Evolutionary conservation across 768 basidiomycete genomes (phyloP).

Genomic region (Kwoniella bestiolae): DNA sequence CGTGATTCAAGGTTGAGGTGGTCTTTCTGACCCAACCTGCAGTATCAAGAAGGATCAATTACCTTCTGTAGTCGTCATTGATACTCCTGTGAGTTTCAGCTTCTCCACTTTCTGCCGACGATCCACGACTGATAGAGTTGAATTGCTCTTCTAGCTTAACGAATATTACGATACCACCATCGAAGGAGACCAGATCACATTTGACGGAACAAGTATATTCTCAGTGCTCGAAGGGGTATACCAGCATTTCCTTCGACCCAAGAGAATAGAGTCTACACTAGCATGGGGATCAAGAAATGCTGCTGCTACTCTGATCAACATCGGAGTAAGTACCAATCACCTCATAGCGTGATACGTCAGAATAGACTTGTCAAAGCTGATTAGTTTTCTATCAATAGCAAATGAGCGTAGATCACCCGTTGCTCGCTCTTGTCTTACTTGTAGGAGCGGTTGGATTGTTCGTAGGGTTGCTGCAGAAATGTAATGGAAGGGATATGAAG

Average conservation of each 20-base stretch:
- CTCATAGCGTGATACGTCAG: not conserved
- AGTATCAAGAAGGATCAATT: slow-evolving; percentile 54
- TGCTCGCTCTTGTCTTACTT: slow-evolving; percentile 38
- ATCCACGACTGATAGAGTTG: not conserved
- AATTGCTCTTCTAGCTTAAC: slow-evolving; percentile 4
- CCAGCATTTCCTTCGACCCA: slow-evolving; percentile 53
- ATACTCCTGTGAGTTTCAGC: slow-evolving; percentile 69
- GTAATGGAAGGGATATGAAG: slow-evolving; percentile 31
- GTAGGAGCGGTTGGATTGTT: slow-evolving; percentile 41
- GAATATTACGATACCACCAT: slow-evolving; percentile 77
- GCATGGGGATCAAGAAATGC: slow-evolving; percentile 54
- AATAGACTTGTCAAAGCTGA: no score
- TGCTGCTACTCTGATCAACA: slow-evolving; percentile 42
- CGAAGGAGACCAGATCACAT: slow-evolving; percentile 63
- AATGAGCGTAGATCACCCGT: slow-evolving; percentile 40
- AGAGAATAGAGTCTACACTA: slow-evolving; percentile 47
- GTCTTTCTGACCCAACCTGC: slow-evolving; percentile 45
- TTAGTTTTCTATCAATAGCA: slow-evolving; percentile 29
- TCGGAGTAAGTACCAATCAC: slow-evolving; percentile 36
- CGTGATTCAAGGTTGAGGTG: slow-evolving; percentile 7
- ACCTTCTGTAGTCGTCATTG: slow-evolving; percentile 70
- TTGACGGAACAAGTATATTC: slow-evolving; percentile 67
- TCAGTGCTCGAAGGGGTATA: slow-evolving; percentile 72
- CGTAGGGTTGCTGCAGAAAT: slow-evolving; percentile 34
- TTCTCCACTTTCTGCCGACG: not conserved